Evolutionary conservation across 345 rosid genomes (phyloP).

Genomic region (Sisymbrium altissimum): DNA sequence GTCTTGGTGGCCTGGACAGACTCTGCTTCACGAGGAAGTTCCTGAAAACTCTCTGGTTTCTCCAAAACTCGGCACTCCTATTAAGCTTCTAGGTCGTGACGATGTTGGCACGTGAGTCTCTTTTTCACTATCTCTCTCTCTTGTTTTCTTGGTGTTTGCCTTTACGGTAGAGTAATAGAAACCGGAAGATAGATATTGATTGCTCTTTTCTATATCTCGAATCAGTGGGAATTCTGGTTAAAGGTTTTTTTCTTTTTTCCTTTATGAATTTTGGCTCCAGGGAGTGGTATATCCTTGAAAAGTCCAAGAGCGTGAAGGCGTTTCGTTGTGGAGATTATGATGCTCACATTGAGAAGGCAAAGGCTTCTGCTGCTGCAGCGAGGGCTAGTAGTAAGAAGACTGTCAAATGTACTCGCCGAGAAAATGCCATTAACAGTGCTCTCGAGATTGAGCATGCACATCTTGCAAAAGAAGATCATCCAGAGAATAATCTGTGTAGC

Average conservation of each 20-base stretch:
- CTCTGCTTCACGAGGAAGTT: conserved; percentile 67
- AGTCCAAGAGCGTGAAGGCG: conserved; percentile 89
- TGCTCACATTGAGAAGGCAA: conserved; percentile 78
- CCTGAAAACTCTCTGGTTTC: conserved; percentile 70
- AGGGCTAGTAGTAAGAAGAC: conserved; percentile 50
- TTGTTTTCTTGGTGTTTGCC: background rate
- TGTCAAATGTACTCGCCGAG: conserved; percentile 85
- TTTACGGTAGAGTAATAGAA: background rate
- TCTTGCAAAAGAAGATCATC: conserved; percentile 51
- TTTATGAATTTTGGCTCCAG: conserved; percentile 38
- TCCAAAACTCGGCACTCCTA: conserved; percentile 87
- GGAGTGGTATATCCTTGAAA: conserved; percentile 97
- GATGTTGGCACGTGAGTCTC: conserved; percentile 90
- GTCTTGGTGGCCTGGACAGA: conserved; percentile 99
- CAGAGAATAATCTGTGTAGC: conserved; percentile 32
- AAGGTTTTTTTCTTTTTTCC: background rate
- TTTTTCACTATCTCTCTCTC: background rate
- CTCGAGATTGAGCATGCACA: conserved; percentile 83
- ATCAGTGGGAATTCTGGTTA: background rate
- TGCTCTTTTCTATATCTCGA: background rate
- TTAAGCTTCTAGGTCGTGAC: conserved; percentile 93
- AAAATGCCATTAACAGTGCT: conserved; percentile 91
- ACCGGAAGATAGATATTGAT: background rate
- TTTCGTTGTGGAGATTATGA: conserved; percentile 98
- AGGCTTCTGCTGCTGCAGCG: conserved; percentile 66